Conservation (phyloP, 1,284 basidiomycete genomes). For the Ganoderma lingzhi region DNA sequence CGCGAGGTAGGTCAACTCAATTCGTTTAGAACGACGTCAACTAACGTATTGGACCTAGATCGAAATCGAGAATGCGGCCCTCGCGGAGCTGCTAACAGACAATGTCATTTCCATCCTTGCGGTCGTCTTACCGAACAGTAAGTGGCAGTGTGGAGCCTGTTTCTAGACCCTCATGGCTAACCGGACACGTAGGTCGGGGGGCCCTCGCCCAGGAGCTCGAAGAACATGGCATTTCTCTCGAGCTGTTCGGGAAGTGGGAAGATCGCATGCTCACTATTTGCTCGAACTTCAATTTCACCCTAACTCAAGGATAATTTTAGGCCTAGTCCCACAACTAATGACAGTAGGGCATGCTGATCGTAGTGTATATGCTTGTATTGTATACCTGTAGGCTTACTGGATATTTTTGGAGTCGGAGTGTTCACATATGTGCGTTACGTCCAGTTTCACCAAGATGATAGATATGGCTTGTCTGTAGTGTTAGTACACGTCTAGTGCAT, state of each 20-base stretch:
- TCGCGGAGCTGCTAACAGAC: slow-evolving; percentile 23
- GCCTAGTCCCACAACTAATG: background rate
- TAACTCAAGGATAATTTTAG: slow-evolving; percentile 2
- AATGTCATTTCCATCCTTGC: slow-evolving; percentile 29
- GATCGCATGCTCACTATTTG: slow-evolving; percentile 2
- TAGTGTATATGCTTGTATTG: slow-evolving; percentile 5
- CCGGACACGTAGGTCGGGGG: slow-evolving; percentile 4
- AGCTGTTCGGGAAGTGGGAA: slow-evolving; percentile 1
- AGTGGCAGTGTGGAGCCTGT: background rate
- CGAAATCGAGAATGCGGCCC: background rate
- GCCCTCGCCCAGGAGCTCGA: slow-evolving; percentile 8
- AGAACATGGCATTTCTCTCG: background rate
- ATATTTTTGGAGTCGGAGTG: background rate
- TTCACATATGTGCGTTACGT: background rate
- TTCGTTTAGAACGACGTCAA: background rate
- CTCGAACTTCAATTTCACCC: slow-evolving; percentile 4
- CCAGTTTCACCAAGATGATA: background rate
- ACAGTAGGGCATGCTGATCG: background rate
- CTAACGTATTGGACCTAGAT: background rate
- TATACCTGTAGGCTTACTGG: background rate
- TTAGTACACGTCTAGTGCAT: background rate
- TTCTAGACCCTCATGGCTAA: background rate
- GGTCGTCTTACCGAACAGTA: slow-evolving; percentile 31
- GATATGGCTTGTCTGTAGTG: background rate
- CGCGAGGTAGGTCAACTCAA: slow-evolving; percentile 11